phyloP scores from a whole-genome alignment of 768 basidiomycete species.

The Mycena alexandri region DNA sequence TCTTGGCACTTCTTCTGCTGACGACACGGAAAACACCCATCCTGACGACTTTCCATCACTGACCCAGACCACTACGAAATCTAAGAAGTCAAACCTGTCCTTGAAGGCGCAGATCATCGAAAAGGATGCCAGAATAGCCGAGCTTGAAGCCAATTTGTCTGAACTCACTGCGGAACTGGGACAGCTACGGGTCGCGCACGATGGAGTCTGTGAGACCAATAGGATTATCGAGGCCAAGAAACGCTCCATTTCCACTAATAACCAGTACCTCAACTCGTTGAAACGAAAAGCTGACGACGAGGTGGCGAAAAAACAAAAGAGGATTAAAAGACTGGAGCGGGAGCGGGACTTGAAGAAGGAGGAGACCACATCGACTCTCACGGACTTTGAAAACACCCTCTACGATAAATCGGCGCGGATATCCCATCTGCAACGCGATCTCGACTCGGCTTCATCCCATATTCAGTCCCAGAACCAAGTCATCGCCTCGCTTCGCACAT shows the following conservation, averaged over 20 bases:
- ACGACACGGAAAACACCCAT: too few species aligned
- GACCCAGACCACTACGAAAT: too few species aligned
- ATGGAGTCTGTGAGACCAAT: too few species aligned
- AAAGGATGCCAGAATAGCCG: background rate
- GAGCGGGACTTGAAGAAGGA: background rate
- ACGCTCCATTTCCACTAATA: too few species aligned
- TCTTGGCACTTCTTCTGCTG: too few species aligned
- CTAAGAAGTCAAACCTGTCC: background rate
- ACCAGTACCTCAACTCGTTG: background rate
- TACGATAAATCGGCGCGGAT: background rate
- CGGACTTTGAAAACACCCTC: background rate
- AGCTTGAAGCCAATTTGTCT: background rate
- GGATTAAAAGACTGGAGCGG: background rate
- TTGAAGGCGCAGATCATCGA: background rate
- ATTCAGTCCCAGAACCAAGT: background rate
- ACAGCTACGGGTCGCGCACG: background rate
- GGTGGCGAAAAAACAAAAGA: background rate
- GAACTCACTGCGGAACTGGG: background rate
- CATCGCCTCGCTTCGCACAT: background rate
- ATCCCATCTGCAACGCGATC: background rate
- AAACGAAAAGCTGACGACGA: conserved; percentile 21
- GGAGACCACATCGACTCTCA: too few species aligned
- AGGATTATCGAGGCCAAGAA: too few species aligned
- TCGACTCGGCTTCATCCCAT: background rate
- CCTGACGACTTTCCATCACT: too few species aligned